Conservation (phyloP, 768 basidiomycete genomes). For the Ramaria rubella region DNA sequence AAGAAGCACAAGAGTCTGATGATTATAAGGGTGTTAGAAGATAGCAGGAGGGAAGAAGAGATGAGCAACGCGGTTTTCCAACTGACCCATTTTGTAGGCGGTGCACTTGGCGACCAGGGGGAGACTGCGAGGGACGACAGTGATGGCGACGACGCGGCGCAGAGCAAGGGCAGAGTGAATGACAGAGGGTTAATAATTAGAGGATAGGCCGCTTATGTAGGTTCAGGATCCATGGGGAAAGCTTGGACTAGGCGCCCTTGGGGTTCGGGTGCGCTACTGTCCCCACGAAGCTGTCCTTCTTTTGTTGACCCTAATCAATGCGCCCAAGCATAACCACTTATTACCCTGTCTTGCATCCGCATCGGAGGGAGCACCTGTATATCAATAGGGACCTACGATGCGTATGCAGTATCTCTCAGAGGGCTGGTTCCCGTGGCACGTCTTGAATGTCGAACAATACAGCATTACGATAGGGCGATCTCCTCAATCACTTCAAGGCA, state of each 20-base stretch:
- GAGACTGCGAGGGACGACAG: neutral
- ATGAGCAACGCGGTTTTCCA: neutral
- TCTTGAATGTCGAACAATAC: no score
- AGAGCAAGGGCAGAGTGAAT: neutral
- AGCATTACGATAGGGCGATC: no score
- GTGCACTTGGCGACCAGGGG: neutral
- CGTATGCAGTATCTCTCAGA: no score
- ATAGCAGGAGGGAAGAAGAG: neutral
- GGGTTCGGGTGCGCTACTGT: slow-evolving; percentile 1
- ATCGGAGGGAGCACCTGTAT: no score
- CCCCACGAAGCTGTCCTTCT: neutral
- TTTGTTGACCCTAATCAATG: neutral
- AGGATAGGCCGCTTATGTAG: neutral
- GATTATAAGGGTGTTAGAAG: neutral
- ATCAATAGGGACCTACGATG: no score
- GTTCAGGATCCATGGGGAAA: neutral
- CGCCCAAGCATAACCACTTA: no score
- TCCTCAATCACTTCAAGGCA: no score
- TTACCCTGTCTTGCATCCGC: no score
- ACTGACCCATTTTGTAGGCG: slow-evolving; percentile 7
- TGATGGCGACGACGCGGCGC: neutral
- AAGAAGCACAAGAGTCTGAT: neutral
- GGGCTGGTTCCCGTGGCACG: no score
- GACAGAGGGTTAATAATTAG: neutral
- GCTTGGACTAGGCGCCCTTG: neutral